Percentiles rank a stretch among this genome's conserved stretches.
Conservation (phyloP, 768 basidiomycete species). For the Suillus cothurnatus region DNA sequence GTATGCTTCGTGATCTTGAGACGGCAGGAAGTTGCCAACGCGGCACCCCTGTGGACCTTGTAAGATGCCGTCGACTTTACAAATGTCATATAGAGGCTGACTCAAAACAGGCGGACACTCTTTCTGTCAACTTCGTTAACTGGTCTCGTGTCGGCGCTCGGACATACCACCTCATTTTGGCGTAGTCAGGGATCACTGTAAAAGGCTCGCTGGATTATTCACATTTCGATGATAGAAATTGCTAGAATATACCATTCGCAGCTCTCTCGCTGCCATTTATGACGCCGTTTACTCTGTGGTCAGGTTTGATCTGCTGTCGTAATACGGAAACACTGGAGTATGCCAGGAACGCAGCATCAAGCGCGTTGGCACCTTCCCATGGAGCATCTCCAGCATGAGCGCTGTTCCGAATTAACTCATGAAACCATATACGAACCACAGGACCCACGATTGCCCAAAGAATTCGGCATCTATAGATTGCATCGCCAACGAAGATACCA, state of each 20-base stretch:
- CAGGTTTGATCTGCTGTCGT: slow-evolving; percentile 86
- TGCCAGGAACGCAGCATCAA: slow-evolving; percentile 86
- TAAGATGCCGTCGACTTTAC: slow-evolving; percentile 12
- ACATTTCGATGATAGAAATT: not conserved
- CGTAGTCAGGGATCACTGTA: slow-evolving; percentile 82
- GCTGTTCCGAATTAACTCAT: slow-evolving; percentile 36
- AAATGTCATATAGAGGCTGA: slow-evolving; percentile 36
- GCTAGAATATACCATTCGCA: slow-evolving; percentile 57
- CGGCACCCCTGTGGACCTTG: slow-evolving; percentile 54
- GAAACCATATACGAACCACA: not conserved
- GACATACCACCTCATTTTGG: slow-evolving; percentile 71
- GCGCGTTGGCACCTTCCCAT: slow-evolving; percentile 85
- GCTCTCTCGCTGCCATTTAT: slow-evolving; percentile 64
- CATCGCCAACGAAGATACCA: slow-evolving; percentile 62
- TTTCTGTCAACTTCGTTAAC: slow-evolving; percentile 52
- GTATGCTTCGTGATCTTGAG: slow-evolving; percentile 43
- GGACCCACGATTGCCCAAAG: slow-evolving; percentile 67
- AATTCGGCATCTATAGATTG: slow-evolving; percentile 71
- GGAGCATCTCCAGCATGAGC: slow-evolving; percentile 82
- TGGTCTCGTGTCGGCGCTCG: slow-evolving; percentile 68
- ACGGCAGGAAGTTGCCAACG: slow-evolving; percentile 61
- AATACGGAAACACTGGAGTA: slow-evolving; percentile 79
- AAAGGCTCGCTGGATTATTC: slow-evolving; percentile 10
- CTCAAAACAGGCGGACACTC: slow-evolving; percentile 73
- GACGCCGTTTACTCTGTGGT: slow-evolving; percentile 77